Percentiles rank a stretch among this genome's conserved stretches.
phyloP scores from a whole-genome alignment of 75 land plant species.

The Sequoiadendron giganteum region DNA sequence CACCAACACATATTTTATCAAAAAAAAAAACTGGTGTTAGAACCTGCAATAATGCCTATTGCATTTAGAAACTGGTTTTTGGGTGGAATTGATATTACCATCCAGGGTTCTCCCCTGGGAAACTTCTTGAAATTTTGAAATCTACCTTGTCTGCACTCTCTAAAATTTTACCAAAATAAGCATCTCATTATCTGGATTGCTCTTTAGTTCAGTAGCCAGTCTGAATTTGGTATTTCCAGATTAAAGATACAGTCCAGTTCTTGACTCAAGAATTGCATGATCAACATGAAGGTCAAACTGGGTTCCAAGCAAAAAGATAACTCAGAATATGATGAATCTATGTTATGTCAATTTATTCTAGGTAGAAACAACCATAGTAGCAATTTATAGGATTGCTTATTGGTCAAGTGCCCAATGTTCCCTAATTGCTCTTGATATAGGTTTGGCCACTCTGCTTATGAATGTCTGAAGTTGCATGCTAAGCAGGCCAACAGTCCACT shows the following conservation, averaged over 20 bases:
- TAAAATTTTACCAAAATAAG: neutral
- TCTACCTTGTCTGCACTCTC: neutral
- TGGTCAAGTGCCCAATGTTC: neutral
- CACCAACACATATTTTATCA: too few species aligned
- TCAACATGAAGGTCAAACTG: neutral
- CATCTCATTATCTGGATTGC: neutral
- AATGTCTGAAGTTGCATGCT: neutral
- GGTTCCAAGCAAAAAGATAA: neutral
- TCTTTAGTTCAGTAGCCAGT: neutral
- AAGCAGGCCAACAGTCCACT: neutral
- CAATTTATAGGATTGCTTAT: neutral
- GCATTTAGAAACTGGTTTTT: neutral
- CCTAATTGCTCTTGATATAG: neutral
- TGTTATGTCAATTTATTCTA: neutral
- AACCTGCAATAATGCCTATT: neutral
- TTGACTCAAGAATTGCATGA: neutral
- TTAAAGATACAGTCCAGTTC: neutral
- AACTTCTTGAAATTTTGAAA: neutral
- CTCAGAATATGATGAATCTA: neutral
- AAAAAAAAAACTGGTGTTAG: neutral
- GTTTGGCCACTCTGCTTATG: neutral
- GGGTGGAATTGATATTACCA: neutral
- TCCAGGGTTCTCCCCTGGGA: neutral
- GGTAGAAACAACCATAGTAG: neutral
- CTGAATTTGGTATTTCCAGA: neutral